Evolutionary conservation across 345 rosid genomes (phyloP).

Genomic region (Eucalyptus victrix): DNA sequence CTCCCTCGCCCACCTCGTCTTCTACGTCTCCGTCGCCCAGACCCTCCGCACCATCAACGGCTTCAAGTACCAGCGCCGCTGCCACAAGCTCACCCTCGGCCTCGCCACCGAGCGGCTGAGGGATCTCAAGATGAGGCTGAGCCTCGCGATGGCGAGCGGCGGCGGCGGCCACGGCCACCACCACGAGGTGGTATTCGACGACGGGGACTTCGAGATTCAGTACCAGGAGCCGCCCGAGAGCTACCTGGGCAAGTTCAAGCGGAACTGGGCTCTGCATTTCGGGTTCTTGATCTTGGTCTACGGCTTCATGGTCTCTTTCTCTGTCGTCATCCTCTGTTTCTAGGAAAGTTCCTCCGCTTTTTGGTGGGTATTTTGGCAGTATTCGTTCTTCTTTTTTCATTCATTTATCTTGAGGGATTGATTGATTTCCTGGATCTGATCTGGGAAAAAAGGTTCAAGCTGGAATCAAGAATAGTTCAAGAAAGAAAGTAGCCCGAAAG

Average conservation of each 20-base stretch:
- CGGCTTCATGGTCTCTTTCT: conserved; percentile 68
- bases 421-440: neutral
- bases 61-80: conserved; percentile 93
- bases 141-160: conserved; percentile 1
- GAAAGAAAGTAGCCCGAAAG: neutral
- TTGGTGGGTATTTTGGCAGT: neutral
- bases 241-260: conserved; percentile 89
- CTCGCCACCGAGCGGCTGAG: conserved; percentile 87
- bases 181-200: neutral
- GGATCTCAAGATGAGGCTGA: conserved; percentile 52
- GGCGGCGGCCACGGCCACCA: neutral
- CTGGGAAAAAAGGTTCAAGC: neutral
- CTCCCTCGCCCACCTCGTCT: conserved; percentile 75
- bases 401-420: neutral
- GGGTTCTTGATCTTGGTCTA: conserved; percentile 83
- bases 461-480: neutral
- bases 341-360: conserved; percentile 1
- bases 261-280: conserved; percentile 93
- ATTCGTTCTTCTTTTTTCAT: neutral
- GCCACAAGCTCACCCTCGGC: conserved; percentile 93
- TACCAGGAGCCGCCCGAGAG: conserved; percentile 96
- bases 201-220: conserved; percentile 71
- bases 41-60: conserved; percentile 94
- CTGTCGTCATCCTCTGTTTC: conserved; percentile 79
- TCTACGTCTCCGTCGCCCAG: conserved; percentile 91